These are phyloP conservation scores for Alternaria hordeiaustralica DNA, from an alignment of 2,329 filamentous ascomycete species.

Conservation along the genomic window DNA sequence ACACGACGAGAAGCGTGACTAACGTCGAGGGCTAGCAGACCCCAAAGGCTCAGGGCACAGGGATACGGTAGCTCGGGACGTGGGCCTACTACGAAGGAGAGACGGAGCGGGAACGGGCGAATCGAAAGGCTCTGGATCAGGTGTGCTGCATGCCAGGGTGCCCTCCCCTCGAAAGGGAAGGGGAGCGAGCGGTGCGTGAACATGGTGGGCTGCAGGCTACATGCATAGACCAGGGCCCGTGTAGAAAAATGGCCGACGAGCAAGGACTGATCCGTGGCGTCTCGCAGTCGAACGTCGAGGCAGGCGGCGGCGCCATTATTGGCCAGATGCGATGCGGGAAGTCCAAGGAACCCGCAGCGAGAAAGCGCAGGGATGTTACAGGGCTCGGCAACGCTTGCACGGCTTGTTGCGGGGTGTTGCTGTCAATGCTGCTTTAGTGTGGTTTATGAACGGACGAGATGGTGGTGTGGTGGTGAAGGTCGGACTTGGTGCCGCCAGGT, in stretches of 20 bases:
- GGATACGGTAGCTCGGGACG: conserved; percentile 52
- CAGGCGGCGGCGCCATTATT: conserved; percentile 45
- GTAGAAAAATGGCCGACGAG: conserved; percentile 50
- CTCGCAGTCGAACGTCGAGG: conserved; percentile 42
- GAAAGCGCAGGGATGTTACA: conserved; percentile 39
- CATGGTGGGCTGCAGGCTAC: conserved; percentile 42
- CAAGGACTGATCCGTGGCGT: conserved; percentile 49
- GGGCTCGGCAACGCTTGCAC: conserved; percentile 51
- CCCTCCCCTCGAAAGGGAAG: conserved; percentile 43
- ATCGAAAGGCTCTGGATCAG: conserved; percentile 45
- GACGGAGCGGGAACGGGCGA: conserved; percentile 43
- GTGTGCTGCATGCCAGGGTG: conserved; percentile 46
- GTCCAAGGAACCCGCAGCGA: conserved; percentile 46
- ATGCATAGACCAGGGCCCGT: conserved; percentile 44
- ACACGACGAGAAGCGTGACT: conserved; percentile 50
- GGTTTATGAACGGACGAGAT: conserved; percentile 25
- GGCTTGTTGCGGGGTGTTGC: conserved; percentile 48
- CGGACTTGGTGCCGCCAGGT: conserved; percentile 26
- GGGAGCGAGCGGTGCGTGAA: conserved; percentile 41
- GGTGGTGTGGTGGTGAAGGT: conserved; percentile 27
- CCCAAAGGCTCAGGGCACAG: conserved; percentile 43
- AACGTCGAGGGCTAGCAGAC: conserved; percentile 45
- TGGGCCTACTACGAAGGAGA: conserved; percentile 44
- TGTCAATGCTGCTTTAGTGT: conserved; percentile 36
- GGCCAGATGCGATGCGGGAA: conserved; percentile 47